phyloP scores from a whole-genome alignment of 2,329 filamentous ascomycete species.

The Dactylella cylindrospora region DNA sequence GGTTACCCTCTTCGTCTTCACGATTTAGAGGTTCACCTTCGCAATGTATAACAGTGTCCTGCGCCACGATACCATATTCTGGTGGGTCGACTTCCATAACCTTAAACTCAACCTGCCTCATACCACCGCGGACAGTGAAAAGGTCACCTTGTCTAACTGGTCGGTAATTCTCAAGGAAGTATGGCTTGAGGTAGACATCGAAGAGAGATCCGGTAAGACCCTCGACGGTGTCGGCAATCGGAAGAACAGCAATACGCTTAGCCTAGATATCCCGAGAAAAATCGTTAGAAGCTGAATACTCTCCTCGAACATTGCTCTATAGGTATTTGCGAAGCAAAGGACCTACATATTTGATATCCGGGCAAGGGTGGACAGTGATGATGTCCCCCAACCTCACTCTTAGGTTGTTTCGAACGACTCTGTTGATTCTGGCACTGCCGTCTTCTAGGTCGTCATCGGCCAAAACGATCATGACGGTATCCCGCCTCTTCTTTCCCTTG shows the following conservation, averaged over 20 bases:
- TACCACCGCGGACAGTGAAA: slow-evolving; percentile 95
- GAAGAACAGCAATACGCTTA: slow-evolving; percentile 97
- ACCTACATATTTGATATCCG: slow-evolving; percentile 99
- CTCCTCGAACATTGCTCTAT: slow-evolving; percentile 46
- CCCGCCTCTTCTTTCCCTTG: slow-evolving; percentile 99
- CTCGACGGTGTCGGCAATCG: slow-evolving; percentile 97
- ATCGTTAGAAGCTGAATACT: slow-evolving; percentile 3
- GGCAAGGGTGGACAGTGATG: slow-evolving; percentile 94
- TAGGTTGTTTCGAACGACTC: slow-evolving; percentile 96
- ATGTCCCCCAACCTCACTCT: slow-evolving; percentile 95
- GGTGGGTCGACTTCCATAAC: slow-evolving; percentile 98
- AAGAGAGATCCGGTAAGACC: slow-evolving; percentile 96
- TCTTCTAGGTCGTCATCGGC: slow-evolving; percentile 98
- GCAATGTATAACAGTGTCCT: slow-evolving; percentile 98
- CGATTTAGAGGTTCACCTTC: slow-evolving; percentile 96
- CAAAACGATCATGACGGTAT: slow-evolving; percentile 95
- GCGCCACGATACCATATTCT: slow-evolving; percentile 97
- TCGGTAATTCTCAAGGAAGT: slow-evolving; percentile 98
- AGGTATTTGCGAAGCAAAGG: slow-evolving; percentile 38
- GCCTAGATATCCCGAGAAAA: slow-evolving; percentile 61
- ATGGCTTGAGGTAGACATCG: slow-evolving; percentile 97
- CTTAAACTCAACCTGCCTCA: slow-evolving; percentile 99
- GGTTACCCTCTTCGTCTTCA: slow-evolving; percentile 97
- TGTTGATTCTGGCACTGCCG: slow-evolving; percentile 94
- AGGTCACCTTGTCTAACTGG: slow-evolving; percentile 96